Evolutionary conservation across 805 yeast species (phyloP).

Genomic region (Ogataea nitratoaversa): DNA sequence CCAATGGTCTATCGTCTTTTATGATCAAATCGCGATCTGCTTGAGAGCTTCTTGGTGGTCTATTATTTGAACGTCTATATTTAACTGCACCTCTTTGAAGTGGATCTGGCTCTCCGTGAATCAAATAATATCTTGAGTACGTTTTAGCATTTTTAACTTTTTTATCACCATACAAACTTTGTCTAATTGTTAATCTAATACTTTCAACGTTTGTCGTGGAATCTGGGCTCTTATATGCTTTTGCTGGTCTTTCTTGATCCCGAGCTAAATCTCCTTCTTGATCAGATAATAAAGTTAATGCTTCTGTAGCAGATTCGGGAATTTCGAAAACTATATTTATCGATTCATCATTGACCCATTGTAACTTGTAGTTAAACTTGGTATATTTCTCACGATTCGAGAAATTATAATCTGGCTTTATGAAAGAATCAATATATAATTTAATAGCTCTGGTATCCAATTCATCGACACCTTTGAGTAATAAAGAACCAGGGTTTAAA

Average conservation of each 20-base stretch:
- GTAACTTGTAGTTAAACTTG: constrained; percentile 37
- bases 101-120: constrained; percentile 66
- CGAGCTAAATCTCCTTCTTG: constrained; percentile 13
- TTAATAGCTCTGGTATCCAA: constrained; percentile 58
- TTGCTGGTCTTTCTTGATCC: constrained; percentile 37
- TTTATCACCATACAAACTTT: constrained; percentile 48
- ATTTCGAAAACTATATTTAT: constrained; percentile 52
- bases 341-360: constrained; percentile 66
- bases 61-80: constrained; percentile 9
- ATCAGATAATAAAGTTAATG: constrained; percentile 12
- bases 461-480: constrained; percentile 58
- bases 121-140: constrained; percentile 58
- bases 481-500: constrained; percentile 45
- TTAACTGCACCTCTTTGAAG: constrained; percentile 24
- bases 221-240: constrained; percentile 31
- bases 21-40: too few species aligned
- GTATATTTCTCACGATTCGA: constrained; percentile 26
- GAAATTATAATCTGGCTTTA: constrained; percentile 31
- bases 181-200: constrained; percentile 41
- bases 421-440: constrained; percentile 45
- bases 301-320: constrained; percentile 20
- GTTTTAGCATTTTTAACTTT: constrained; percentile 55
- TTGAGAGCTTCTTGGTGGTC: too few species aligned
- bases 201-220: constrained; percentile 14
- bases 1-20: too few species aligned